Evolutionary conservation across 2,329 filamentous ascomycete genomes (phyloP).

Genomic region (Capronia coronata): DNA sequence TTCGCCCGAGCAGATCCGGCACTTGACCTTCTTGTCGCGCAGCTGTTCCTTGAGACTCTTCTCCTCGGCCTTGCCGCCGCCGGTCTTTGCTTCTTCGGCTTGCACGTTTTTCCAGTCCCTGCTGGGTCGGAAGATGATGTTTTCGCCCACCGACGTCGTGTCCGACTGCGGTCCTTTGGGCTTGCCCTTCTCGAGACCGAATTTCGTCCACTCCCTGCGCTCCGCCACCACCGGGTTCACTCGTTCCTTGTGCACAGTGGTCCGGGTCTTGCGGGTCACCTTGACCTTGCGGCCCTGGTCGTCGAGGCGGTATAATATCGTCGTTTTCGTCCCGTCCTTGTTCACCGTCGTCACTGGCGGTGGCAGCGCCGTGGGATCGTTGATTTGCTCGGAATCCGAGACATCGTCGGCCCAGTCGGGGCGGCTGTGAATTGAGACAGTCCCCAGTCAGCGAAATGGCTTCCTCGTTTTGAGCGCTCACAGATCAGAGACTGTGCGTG

Average conservation of each 20-base stretch:
- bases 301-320: conserved; percentile 82
- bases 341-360: conserved; percentile 84
- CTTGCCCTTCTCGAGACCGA: conserved; percentile 84
- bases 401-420: conserved; percentile 30
- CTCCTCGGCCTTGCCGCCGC: conserved; percentile 53
- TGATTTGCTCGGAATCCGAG: conserved; percentile 77
- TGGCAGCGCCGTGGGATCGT: conserved; percentile 78
- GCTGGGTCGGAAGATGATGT: conserved; percentile 92
- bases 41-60: conserved; percentile 63
- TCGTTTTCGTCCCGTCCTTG: conserved; percentile 97
- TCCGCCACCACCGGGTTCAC: conserved; percentile 97
- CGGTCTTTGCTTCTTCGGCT: conserved; percentile 57
- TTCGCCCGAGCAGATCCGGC: conserved; percentile 96
- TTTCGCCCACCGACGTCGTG: conserved; percentile 91
- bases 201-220: conserved; percentile 88
- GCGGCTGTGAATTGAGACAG: conserved; percentile 19
- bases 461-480: background rate
- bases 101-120: conserved; percentile 90
- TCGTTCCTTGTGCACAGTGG: conserved; percentile 81
- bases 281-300: conserved; percentile 95
- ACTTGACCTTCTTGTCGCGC: conserved; percentile 99
- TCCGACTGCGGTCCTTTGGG: conserved; percentile 72
- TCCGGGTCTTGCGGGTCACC: conserved; percentile 90
- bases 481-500: background rate
- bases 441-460: conserved; percentile 8